Conservation (phyloP, 73 alveolate genomes). For the Tetrahymena malaccensis region DNA sequence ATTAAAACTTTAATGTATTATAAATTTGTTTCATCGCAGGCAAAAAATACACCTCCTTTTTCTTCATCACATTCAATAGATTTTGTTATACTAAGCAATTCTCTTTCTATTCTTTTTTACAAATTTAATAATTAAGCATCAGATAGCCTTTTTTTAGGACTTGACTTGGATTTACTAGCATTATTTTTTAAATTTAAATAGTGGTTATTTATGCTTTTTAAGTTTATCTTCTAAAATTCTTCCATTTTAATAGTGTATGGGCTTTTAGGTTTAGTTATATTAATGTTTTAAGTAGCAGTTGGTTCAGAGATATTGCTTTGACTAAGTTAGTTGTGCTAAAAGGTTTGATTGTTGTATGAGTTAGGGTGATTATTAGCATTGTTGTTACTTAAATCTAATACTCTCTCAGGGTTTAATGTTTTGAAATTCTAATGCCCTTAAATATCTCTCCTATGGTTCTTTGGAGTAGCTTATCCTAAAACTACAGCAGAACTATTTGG, state of each 20-base stretch:
- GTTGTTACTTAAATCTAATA: neutral
- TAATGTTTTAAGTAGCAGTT: neutral
- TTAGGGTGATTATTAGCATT: neutral
- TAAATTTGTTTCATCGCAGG: neutral
- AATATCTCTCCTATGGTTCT: neutral
- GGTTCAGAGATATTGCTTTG: neutral
- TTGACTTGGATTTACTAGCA: neutral
- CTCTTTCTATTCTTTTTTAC: neutral
- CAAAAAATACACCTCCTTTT: neutral
- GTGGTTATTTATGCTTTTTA: neutral
- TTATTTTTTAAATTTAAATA: neutral
- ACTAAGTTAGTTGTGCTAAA: neutral
- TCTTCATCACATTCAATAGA: neutral
- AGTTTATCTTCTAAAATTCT: neutral
- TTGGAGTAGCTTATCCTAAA: neutral
- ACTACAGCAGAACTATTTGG: neutral
- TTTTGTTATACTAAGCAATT: neutral
- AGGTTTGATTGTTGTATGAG: neutral
- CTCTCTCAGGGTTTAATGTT: neutral
- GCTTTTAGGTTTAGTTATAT: neutral
- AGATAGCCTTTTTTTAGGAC: neutral
- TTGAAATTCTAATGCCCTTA: neutral
- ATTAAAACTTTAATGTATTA: neutral
- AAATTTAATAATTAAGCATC: neutral
- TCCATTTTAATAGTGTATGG: neutral